A percentile compares a stretch with the other conserved stretches of the same genome.
phyloP scores from a whole-genome alignment of 139 green algal species.

The Yamagishiella unicocca region DNA sequence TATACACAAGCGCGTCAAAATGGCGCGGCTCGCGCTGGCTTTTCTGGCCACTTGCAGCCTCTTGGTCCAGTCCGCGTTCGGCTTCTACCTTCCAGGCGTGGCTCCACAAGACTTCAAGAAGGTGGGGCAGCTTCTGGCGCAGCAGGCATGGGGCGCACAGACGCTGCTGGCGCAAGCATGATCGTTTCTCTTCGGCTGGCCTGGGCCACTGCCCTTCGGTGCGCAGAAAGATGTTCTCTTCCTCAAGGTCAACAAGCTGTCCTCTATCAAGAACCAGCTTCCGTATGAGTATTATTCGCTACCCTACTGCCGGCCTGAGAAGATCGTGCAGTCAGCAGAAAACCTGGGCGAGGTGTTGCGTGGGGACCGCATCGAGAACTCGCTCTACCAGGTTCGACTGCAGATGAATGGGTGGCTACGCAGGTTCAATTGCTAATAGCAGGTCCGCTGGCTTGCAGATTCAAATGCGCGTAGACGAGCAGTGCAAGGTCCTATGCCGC shows the following conservation, averaged over 20 bases:
- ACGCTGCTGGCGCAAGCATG: slow-evolving; percentile 3
- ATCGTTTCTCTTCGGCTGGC: not conserved
- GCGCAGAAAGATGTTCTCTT: slow-evolving; percentile 85
- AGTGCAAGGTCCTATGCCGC: slow-evolving; percentile 96
- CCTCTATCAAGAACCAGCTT: slow-evolving; percentile 91
- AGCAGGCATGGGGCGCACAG: not conserved
- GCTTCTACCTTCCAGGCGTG: slow-evolving; percentile 96
- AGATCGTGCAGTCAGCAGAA: slow-evolving; percentile 91
- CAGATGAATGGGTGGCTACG: not conserved
- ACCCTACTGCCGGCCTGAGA: slow-evolving; percentile 95
- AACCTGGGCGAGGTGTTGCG: slow-evolving; percentile 98
- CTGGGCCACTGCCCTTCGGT: not conserved
- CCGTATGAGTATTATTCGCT: slow-evolving; percentile 99
- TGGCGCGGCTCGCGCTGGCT: slow-evolving; percentile 33
- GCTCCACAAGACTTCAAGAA: slow-evolving; percentile 90
- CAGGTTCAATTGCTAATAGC: not conserved
- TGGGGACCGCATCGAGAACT: slow-evolving; percentile 98
- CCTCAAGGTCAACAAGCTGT: slow-evolving; percentile 98
- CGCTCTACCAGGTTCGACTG: slow-evolving; percentile 83
- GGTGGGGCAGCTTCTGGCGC: slow-evolving; percentile 52
- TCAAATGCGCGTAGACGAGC: slow-evolving; percentile 90
- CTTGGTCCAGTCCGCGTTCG: slow-evolving; percentile 28
- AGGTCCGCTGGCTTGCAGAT: slow-evolving; percentile 73
- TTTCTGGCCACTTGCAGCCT: slow-evolving; percentile 29
- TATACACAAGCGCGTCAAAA: not conserved